Conservation (phyloP, 2,329 filamentous ascomycete genomes). For the Ampelomyces quisqualis region DNA sequence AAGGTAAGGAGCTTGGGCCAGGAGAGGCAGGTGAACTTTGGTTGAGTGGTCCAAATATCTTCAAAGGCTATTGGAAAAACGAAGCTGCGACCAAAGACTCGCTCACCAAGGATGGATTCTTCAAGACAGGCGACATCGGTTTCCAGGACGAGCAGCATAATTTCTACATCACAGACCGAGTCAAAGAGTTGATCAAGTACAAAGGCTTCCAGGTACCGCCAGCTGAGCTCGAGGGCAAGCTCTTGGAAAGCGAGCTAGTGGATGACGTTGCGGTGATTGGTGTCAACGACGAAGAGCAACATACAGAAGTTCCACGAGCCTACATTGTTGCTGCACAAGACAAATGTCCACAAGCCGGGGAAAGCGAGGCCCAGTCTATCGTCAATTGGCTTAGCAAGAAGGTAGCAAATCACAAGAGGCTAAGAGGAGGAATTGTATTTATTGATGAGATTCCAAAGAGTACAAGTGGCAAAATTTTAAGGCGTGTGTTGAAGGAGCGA, state of each 20-base stretch:
- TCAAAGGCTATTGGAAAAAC: constrained; percentile 75
- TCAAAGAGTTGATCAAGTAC: constrained; percentile 39
- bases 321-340: constrained; percentile 28
- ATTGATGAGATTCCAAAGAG: constrained; percentile 51
- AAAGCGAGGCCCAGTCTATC: constrained; percentile 16
- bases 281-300: constrained; percentile 26
- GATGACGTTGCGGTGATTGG: constrained; percentile 33
- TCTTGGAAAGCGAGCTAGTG: constrained; percentile 26
- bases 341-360: constrained; percentile 6
- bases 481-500: constrained; percentile 30
- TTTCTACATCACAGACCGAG: constrained; percentile 35
- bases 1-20: constrained; percentile 57
- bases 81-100: constrained; percentile 67
- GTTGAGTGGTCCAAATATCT: constrained; percentile 76
- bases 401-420: constrained; percentile 32
- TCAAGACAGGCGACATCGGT: constrained; percentile 35
- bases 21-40: constrained; percentile 62
- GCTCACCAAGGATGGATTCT: constrained; percentile 69
- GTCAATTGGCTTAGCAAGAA: constrained; percentile 23
- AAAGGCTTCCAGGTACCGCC: constrained; percentile 36
- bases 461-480: constrained; percentile 50
- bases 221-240: constrained; percentile 31
- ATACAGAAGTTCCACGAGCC: constrained; percentile 32
- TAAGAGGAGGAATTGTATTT: constrained; percentile 44
- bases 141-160: constrained; percentile 27